Conservation (phyloP, 2,329 filamentous ascomycete species). For the Chaetomium sp. region DNA sequence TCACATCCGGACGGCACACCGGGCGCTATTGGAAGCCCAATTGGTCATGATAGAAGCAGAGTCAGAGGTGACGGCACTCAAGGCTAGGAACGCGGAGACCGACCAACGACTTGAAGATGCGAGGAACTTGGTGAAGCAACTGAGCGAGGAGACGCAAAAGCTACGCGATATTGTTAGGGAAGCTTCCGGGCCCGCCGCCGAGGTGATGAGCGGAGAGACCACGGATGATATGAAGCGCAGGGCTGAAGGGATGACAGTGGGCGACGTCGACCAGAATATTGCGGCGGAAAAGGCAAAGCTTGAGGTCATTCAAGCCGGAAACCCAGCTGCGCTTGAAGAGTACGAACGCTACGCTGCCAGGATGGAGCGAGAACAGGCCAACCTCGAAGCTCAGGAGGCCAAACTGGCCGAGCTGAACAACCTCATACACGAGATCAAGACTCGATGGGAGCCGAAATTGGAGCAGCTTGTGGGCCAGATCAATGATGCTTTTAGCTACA, state of each 20-base stretch:
- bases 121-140: slow-evolving; percentile 33
- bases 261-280: slow-evolving; percentile 67
- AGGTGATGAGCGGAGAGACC: slow-evolving; percentile 35
- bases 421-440: slow-evolving; percentile 60
- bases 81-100: slow-evolving; percentile 56
- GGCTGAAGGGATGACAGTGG: slow-evolving; percentile 45
- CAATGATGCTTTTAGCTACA: slow-evolving; percentile 84
- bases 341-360: slow-evolving; percentile 66
- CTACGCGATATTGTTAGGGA: slow-evolving; percentile 31
- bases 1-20: slow-evolving; percentile 54
- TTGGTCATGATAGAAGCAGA: slow-evolving; percentile 69
- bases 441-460: slow-evolving; percentile 75
- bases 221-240: slow-evolving; percentile 39
- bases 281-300: slow-evolving; percentile 67
- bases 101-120: slow-evolving; percentile 44
- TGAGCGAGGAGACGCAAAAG: slow-evolving; percentile 35
- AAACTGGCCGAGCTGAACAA: slow-evolving; percentile 49
- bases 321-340: slow-evolving; percentile 67
- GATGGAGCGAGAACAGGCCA: slow-evolving; percentile 58
- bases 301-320: slow-evolving; percentile 72
- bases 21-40: slow-evolving; percentile 61
- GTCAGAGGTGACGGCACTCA: slow-evolving; percentile 71
- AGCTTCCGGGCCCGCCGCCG: slow-evolving; percentile 34
- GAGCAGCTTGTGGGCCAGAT: slow-evolving; percentile 74
- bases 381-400: slow-evolving; percentile 48